Conservation (phyloP, 345 rosid genomes). For the Physaria fendleri region DNA sequence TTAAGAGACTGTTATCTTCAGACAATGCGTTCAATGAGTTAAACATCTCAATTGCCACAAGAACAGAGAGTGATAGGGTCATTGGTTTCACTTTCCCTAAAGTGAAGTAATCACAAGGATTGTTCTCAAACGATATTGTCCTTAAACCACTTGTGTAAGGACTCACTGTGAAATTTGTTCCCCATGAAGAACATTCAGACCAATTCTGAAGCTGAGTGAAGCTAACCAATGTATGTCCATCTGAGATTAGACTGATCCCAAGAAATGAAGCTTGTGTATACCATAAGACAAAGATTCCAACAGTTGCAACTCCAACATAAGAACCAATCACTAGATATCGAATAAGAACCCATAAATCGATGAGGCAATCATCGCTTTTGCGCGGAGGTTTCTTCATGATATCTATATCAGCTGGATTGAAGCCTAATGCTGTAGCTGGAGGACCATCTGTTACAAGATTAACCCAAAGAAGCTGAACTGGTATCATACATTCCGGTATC, state of each 20-base stretch:
- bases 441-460: slow-evolving; percentile 95
- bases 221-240: slow-evolving; percentile 72
- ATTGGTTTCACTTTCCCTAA: slow-evolving; percentile 75
- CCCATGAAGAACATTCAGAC: slow-evolving; percentile 77
- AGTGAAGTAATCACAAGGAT: slow-evolving; percentile 87
- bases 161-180: slow-evolving; percentile 50
- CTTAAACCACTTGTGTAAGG: slow-evolving; percentile 47
- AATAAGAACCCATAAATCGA: slow-evolving; percentile 66
- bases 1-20: slow-evolving; percentile 73
- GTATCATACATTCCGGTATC: slow-evolving; percentile 88
- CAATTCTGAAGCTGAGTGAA: slow-evolving; percentile 68
- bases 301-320: slow-evolving; percentile 94
- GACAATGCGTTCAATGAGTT: slow-evolving; percentile 87
- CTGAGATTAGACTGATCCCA: slow-evolving; percentile 59
- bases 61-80: slow-evolving; percentile 81
- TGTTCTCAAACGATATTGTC: slow-evolving; percentile 42
- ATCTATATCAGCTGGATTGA: slow-evolving; percentile 86
- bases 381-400: slow-evolving; percentile 83
- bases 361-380: slow-evolving; percentile 67
- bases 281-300: slow-evolving; percentile 83
- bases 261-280: slow-evolving; percentile 75
- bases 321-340: slow-evolving; percentile 81
- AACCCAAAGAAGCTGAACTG: slow-evolving; percentile 96
- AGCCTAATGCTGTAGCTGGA: slow-evolving; percentile 96
- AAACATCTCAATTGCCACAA: slow-evolving; percentile 91